These are phyloP conservation scores for Zostera marina DNA, from an alignment of 116 monocot species.

Conservation along the genomic window DNA sequence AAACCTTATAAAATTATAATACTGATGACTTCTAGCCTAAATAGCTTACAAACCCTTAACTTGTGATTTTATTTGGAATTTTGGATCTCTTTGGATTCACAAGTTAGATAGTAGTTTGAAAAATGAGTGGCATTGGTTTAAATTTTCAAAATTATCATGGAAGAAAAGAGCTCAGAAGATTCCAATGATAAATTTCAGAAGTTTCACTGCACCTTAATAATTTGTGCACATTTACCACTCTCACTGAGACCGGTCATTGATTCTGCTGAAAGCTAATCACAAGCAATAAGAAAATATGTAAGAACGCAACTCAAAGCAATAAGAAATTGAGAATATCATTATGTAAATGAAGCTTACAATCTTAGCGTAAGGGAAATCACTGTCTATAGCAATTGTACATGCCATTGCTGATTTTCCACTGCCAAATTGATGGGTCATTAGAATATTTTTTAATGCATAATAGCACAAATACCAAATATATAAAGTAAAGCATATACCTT, in stretches of 20 bases:
- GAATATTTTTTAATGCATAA: not conserved
- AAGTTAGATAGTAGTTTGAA: not conserved
- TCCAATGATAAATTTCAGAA: not conserved
- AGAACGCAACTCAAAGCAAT: not conserved
- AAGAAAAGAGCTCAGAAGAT: not conserved
- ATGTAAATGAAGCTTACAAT: constrained; percentile 43
- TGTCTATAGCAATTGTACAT: constrained; percentile 76
- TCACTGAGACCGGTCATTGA: constrained; percentile 92
- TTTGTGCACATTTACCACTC: constrained; percentile 79
- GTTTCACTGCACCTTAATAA: constrained; percentile 53
- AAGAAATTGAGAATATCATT: constrained; percentile 7
- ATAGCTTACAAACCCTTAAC: not conserved
- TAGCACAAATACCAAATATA: constrained; percentile 5
- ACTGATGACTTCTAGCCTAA: not conserved
- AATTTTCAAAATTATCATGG: constrained; percentile 1
- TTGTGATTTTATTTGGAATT: not conserved
- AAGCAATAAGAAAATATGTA: constrained; percentile 4
- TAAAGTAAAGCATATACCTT: constrained; percentile 41
- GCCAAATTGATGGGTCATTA: constrained; percentile 7
- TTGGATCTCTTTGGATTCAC: not conserved
- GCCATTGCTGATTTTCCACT: constrained; percentile 97
- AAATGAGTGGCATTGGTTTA: not conserved
- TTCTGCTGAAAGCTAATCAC: constrained; percentile 77
- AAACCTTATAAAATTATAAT: no score
- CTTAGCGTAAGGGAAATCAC: constrained; percentile 93